Evolutionary conservation across 805 yeast species (phyloP).

Genomic region (Yarrowia porcina): DNA sequence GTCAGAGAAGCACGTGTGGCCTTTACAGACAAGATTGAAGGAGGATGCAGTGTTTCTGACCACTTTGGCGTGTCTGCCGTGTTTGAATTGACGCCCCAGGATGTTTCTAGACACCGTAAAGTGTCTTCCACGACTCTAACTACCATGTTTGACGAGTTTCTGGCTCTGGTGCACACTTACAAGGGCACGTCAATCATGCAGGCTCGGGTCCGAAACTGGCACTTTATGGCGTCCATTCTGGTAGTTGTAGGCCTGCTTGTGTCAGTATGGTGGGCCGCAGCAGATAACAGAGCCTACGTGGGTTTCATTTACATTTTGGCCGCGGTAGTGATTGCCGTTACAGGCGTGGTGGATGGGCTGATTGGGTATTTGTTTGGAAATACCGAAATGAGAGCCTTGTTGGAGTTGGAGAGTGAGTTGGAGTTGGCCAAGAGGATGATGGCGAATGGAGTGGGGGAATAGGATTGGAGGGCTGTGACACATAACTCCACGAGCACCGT

Average conservation of each 20-base stretch:
- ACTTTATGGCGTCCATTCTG: conserved; percentile 57
- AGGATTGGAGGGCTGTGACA: conserved; percentile 6
- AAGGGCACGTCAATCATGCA: conserved; percentile 57
- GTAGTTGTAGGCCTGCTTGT: conserved; percentile 53
- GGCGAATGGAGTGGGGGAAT: background rate
- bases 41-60: conserved; percentile 76
- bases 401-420: conserved; percentile 73
- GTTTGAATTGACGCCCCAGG: conserved; percentile 2
- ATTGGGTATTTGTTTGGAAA: conserved; percentile 78
- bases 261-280: conserved; percentile 57
- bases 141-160: conserved; percentile 49
- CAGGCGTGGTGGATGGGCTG: conserved; percentile 72
- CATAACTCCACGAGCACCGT: too few species aligned
- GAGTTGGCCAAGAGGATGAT: conserved; percentile 33
- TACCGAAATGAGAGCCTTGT: conserved; percentile 71
- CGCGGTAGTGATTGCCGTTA: conserved; percentile 52
- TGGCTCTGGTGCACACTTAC: conserved; percentile 48
- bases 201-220: conserved; percentile 58
- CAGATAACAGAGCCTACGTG: conserved; percentile 52
- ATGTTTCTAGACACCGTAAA: background rate
- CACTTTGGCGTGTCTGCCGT: conserved; percentile 67
- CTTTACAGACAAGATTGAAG: conserved; percentile 67
- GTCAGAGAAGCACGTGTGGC: conserved; percentile 65
- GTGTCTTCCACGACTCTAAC: conserved; percentile 20
- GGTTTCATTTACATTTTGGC: conserved; percentile 62